phyloP scores from a whole-genome alignment of 2,329 filamentous ascomycete genomes.

The Aspergillus quadrilineatus region DNA sequence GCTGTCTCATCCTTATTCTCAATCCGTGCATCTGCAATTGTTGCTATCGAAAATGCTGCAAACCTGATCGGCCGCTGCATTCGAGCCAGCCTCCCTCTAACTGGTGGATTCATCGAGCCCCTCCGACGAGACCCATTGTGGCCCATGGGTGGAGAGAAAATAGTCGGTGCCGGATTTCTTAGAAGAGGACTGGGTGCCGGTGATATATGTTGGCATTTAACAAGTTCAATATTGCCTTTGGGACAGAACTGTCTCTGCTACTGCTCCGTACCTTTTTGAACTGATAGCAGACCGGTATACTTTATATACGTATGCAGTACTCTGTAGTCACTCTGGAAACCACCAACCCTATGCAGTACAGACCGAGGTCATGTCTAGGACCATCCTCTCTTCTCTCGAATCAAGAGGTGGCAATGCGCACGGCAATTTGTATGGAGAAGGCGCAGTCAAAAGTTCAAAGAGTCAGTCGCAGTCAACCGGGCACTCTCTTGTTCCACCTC shows the following conservation, averaged over 20 bases:
- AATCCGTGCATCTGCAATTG: neutral
- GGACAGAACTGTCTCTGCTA: neutral
- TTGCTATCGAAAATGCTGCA: neutral
- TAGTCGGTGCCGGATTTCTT: neutral
- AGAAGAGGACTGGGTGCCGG: no score
- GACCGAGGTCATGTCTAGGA: neutral
- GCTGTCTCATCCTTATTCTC: neutral
- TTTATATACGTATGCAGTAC: neutral
- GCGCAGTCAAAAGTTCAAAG: neutral
- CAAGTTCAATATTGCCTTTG: no score
- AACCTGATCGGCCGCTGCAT: neutral
- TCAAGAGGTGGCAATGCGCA: neutral
- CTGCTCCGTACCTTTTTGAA: neutral
- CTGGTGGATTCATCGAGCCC: neutral
- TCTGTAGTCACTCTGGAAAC: neutral
- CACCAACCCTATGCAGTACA: neutral
- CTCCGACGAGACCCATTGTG: neutral
- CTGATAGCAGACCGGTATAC: neutral
- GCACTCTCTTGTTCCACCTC: neutral
- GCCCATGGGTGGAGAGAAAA: slow-evolving; percentile 13
- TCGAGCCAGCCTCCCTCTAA: neutral
- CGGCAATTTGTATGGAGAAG: neutral
- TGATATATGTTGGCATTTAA: no score
- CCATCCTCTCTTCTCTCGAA: no score
- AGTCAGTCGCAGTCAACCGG: neutral